Percentiles rank a stretch among this genome's conserved stretches.
These are phyloP conservation scores for Hygrophorus pudorinus DNA, from an alignment of 768 basidiomycete genomes.

Conservation along the genomic window DNA sequence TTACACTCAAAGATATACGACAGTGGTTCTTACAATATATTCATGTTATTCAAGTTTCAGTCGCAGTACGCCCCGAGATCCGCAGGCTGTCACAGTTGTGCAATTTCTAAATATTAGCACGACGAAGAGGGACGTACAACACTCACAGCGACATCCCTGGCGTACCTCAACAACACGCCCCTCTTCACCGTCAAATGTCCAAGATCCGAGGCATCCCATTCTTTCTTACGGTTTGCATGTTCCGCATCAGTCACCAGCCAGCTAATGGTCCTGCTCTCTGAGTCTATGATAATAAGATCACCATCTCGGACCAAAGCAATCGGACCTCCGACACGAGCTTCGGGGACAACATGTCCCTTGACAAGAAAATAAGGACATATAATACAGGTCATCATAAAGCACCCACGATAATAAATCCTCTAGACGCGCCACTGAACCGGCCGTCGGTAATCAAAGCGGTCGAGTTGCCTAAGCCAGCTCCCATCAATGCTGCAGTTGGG, in stretches of 20 bases:
- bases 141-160: conserved; percentile 78
- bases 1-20: too few species aligned
- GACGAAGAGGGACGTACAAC: conserved; percentile 2
- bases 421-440: conserved; percentile 76
- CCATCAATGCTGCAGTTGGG: conserved; percentile 77
- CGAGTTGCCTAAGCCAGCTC: conserved; percentile 68
- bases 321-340: conserved; percentile 73
- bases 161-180: conserved; percentile 72
- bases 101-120: conserved; percentile 2
- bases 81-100: conserved; percentile 46
- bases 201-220: conserved; percentile 66
- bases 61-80: conserved; percentile 79
- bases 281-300: conserved; percentile 67
- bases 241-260: conserved; percentile 68
- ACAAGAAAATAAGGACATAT: background rate
- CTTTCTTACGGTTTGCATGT: conserved; percentile 44
- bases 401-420: conserved; percentile 45
- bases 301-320: conserved; percentile 84
- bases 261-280: conserved; percentile 51
- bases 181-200: conserved; percentile 56
- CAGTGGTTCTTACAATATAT: conserved; percentile 6
- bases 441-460: conserved; percentile 85
- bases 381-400: conserved; percentile 18
- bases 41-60: conserved; percentile 22
- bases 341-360: conserved; percentile 39